Evolutionary conservation across 2,329 filamentous ascomycete species (phyloP).

Genomic region (Mycogone perniciosa): DNA sequence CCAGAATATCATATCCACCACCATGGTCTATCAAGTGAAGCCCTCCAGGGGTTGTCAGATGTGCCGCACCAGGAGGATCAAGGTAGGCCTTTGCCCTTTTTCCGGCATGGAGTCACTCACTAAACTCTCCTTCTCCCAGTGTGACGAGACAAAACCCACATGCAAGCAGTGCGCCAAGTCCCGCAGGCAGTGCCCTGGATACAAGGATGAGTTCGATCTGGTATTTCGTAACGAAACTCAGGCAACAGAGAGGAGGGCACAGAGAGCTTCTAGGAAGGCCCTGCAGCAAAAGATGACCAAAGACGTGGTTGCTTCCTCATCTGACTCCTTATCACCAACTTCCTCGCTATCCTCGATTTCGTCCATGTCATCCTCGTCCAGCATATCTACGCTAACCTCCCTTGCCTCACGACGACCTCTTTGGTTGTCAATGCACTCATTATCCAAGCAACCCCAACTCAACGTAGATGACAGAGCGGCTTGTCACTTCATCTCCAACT

Average conservation of each 20-base stretch:
- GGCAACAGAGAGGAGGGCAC: slow-evolving; percentile 57
- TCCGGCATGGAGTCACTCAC: background rate
- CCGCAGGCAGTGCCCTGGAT: slow-evolving; percentile 57
- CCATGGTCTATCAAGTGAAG: slow-evolving; percentile 61
- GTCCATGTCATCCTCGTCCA: background rate
- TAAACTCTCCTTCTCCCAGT: slow-evolving; percentile 35
- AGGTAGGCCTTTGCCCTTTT: slow-evolving; percentile 42
- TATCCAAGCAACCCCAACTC: slow-evolving; percentile 32
- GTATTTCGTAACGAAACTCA: slow-evolving; percentile 68
- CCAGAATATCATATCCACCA: slow-evolving; percentile 14
- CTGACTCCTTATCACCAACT: slow-evolving; percentile 9
- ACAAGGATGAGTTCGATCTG: slow-evolving; percentile 65
- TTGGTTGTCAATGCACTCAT: slow-evolving; percentile 17
- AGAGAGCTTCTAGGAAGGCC: slow-evolving; percentile 47
- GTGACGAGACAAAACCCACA: slow-evolving; percentile 60
- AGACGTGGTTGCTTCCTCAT: background rate
- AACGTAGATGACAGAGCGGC: slow-evolving; percentile 49
- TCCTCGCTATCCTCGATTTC: slow-evolving; percentile 14
- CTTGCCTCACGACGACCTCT: slow-evolving; percentile 4
- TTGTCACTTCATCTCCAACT: slow-evolving; percentile 57
- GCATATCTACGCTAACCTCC: background rate
- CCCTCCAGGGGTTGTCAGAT: slow-evolving; percentile 66
- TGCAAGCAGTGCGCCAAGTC: slow-evolving; percentile 61
- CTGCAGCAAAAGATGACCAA: slow-evolving; percentile 21
- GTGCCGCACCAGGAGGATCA: slow-evolving; percentile 67